These are phyloP conservation scores for Tulasnella calospora DNA, from an alignment of 768 basidiomycete genomes.

Conservation along the genomic window DNA sequence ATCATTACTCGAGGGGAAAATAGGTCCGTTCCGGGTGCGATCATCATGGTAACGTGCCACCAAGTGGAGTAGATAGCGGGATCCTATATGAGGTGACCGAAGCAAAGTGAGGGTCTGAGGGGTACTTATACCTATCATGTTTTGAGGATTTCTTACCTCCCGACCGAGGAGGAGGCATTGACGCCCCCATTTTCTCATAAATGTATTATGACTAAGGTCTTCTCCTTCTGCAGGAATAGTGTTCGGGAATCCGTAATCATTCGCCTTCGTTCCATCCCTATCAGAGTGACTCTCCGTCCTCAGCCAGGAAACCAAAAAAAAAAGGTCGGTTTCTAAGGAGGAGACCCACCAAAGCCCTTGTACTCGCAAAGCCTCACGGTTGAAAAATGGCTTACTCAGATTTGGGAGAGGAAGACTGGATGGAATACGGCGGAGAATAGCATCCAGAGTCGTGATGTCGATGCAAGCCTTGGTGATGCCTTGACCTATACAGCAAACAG, in stretches of 20 bases:
- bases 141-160: background rate
- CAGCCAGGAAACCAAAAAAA: too few relatives aligned
- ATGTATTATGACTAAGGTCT: background rate
- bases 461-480: background rate
- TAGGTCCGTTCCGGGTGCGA: constrained; percentile 20
- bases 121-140: background rate
- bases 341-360: background rate
- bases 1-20: constrained; percentile 1
- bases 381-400: background rate
- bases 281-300: background rate
- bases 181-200: background rate
- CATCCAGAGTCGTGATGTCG: constrained; percentile 7
- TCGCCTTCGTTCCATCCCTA: background rate
- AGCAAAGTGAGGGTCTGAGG: background rate
- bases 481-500: background rate
- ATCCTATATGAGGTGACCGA: constrained; percentile 7
- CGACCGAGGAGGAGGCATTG: background rate
- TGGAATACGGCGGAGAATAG: background rate
- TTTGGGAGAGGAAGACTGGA: background rate
- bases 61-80: background rate
- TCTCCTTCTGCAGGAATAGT: too few relatives aligned
- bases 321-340: too few relatives aligned
- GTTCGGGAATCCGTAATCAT: constrained; percentile 1
- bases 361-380: background rate
- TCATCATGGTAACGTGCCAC: background rate